Evolutionary conservation across 1,139 yeast species (phyloP), one percentile per base, ranked within the genome.

Genomic region (Saccharomyces pastorianus): DNA sequence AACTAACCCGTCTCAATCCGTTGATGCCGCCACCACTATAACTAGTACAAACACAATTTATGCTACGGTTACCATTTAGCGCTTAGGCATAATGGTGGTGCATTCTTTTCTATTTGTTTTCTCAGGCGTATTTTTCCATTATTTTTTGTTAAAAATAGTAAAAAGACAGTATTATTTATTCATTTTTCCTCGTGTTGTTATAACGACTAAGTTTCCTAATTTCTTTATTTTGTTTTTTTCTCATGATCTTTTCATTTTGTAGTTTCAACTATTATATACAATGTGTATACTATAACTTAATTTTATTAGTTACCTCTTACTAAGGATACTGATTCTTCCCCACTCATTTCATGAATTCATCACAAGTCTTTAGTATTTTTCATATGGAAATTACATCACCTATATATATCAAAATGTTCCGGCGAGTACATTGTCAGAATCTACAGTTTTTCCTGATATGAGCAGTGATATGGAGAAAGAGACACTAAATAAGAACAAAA

Each of bases 21-120:
- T 67, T 6, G 70, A 66, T 61, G 71, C 71, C 23, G 67, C 67
- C 23, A 65, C 70, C 3, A 67, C 71, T 11, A 57, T 65, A 49
- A 67, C 70, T 9, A 61, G 66, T 46, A 67, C 71, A 6, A 60
- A 53, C 53, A 59, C 61, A 9, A 59, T 63, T 5, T 63, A 58
- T 48, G 54, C 56, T 31, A 64, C 69, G 11, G 47, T 57, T n/a
- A 50, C 56, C 14, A 32, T 46, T 26, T 31, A 49, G 46, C 17
- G n/a, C 25, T 7, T 34, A 34, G 20, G 42, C 34, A 31, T 17
- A 17, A 17, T 34, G 3, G 11, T 31, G 42, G 27, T 25, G 23
- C 28, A 17, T n/a, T n/a, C 7, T 9, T 23, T 29, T 47, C 14
- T 47, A 27, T 29, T 29, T 31, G 32, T 47, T 47, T 27, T 17